A percentile compares a stretch with the other conserved stretches of the same genome.
These are phyloP conservation scores for Trichoderma sp. DNA, from an alignment of 2,329 filamentous ascomycete genomes.

Conservation along the genomic window DNA sequence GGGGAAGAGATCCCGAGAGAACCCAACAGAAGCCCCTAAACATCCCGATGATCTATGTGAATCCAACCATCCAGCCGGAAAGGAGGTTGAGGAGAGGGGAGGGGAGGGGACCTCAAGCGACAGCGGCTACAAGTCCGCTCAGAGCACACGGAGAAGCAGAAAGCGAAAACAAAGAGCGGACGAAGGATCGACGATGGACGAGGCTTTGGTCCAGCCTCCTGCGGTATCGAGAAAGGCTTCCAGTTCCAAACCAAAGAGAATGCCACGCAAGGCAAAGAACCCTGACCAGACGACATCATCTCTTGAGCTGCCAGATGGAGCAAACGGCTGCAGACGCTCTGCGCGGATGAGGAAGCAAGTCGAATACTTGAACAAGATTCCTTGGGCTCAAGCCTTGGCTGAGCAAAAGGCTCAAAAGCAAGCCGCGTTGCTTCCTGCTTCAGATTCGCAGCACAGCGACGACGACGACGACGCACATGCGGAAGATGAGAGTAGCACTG, in stretches of 20 bases:
- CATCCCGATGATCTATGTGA: not conserved
- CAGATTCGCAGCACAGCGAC: constrained; percentile 16
- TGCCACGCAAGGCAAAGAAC: not conserved
- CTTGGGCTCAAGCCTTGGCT: constrained; percentile 36
- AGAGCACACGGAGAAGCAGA: not conserved
- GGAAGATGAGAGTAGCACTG: constrained; percentile 13
- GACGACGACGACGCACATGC: constrained; percentile 21
- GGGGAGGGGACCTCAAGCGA: constrained; percentile 16
- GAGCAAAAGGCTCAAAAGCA: constrained; percentile 27
- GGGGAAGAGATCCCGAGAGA: constrained; percentile 26
- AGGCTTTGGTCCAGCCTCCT: not conserved
- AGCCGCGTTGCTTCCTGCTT: constrained; percentile 29
- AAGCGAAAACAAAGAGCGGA: constrained; percentile 19
- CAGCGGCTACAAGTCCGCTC: constrained; percentile 8
- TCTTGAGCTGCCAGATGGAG: constrained; percentile 27
- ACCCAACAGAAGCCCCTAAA: not conserved
- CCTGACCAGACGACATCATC: not conserved
- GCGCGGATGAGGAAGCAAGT: constrained; percentile 37
- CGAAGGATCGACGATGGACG: not conserved
- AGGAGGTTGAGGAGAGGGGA: constrained; percentile 2
- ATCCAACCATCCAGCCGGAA: not conserved
- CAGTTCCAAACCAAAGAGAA: not conserved
- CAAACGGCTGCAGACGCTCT: constrained; percentile 33
- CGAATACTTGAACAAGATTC: constrained; percentile 39
- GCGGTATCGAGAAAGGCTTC: not conserved